Evolutionary conservation across 2,329 filamentous ascomycete genomes (phyloP).

Genomic region (Penicillium palitans): DNA sequence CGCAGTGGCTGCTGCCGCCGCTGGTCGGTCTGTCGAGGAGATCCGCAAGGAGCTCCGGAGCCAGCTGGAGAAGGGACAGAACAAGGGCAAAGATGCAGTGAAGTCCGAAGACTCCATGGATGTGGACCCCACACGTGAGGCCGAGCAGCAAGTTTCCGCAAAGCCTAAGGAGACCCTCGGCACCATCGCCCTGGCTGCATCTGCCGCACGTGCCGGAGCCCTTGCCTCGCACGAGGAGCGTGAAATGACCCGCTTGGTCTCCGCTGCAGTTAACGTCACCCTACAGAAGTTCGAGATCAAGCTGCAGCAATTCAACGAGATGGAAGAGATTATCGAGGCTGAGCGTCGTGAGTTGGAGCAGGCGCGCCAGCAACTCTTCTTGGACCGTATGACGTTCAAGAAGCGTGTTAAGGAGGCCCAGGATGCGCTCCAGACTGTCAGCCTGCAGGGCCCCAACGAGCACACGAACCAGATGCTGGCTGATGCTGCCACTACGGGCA

Average conservation of each 20-base stretch:
- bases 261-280: conserved; percentile 88
- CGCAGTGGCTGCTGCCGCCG: conserved; percentile 83
- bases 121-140: conserved; percentile 47
- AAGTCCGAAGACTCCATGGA: conserved; percentile 63
- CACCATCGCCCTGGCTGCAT: conserved; percentile 79
- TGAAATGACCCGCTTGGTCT: conserved; percentile 91
- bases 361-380: conserved; percentile 86
- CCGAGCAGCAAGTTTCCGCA: conserved; percentile 30
- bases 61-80: conserved; percentile 66
- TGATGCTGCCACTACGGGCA: conserved; percentile 36
- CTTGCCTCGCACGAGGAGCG: conserved; percentile 95
- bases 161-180: conserved; percentile 55
- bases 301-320: conserved; percentile 92
- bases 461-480: conserved; percentile 40
- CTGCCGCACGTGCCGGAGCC: conserved; percentile 80
- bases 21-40: conserved; percentile 81
- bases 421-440: conserved; percentile 59
- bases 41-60: conserved; percentile 77
- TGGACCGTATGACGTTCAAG: conserved; percentile 88
- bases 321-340: conserved; percentile 87
- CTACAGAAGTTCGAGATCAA: conserved; percentile 95
- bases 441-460: conserved; percentile 45
- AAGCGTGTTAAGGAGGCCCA: conserved; percentile 81
- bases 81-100: conserved; percentile 51
- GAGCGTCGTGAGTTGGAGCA: conserved; percentile 92